Base-by-base conservation (phyloP, 768 basidiomycete species). In the Boletus tomentosulus region DNA sequence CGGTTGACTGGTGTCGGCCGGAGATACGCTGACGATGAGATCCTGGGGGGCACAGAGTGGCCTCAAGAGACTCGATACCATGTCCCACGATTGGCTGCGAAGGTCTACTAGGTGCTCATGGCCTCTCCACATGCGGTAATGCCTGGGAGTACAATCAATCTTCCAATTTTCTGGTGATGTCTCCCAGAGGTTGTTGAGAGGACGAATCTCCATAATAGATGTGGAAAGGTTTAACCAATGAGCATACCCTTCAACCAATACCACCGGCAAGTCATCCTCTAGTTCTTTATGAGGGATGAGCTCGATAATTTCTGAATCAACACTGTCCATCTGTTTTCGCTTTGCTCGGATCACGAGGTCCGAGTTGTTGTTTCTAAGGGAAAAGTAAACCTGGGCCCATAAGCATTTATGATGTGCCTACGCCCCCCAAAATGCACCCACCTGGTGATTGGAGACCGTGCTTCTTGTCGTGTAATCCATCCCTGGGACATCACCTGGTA, bases 181-280 rank as follows among this genome's bases (percentile, higher is more conserved):
- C 6, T 51, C 35, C 70, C 68, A 71, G 0, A 50, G 16, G 6
- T 25, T 45, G 4, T 63, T 39, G 1, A 62, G 45, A 22, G 66
- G 63, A 2, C 65, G 62, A 12, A 71, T 47, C 38, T 70, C 70
- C 3, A 71, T 54, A 42, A 56, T n/a, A 1, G 44, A 44, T 0
- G 54, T 58, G 11, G 43, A n/a, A 2, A 70, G 50, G 19, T 66
- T 52, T 16, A 71, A 41, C 70, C 70, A 71, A 52, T 70, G 71
- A 30, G 35, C 58, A 6, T 62, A 57, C 4, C 48, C 57, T 4
- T 58, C 33, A 2, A 49, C 39, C 3, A 49, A 15, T 13, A 22
- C 27, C 1, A 10, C 27, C 2, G 48, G 48, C 1, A 71, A 22
- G 45, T 72, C 71, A 0, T 37, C 37, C 9, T 16, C 9, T 25